These are phyloP conservation scores for Thymus mandschuricus DNA, from an alignment of 257 asterid species.

Conservation along the genomic window DNA sequence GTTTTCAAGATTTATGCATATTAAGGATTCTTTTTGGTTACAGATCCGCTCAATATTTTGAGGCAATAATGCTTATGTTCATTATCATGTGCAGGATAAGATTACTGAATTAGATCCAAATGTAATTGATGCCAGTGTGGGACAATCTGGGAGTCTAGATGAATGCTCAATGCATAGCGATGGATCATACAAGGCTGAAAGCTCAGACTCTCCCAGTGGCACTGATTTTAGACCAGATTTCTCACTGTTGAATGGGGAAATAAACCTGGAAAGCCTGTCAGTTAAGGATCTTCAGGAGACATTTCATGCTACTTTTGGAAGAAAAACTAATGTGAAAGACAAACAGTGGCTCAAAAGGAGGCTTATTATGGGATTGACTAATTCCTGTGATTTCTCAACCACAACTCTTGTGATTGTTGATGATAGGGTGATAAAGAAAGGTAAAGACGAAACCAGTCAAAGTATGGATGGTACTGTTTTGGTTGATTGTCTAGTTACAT, in stretches of 20 bases:
- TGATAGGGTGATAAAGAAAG: slow-evolving; percentile 58
- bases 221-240: slow-evolving; percentile 68
- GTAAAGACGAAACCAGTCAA: slow-evolving; percentile 44
- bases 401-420: slow-evolving; percentile 62
- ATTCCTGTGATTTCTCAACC: slow-evolving; percentile 83
- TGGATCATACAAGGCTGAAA: slow-evolving; percentile 40
- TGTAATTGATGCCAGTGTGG: slow-evolving; percentile 36
- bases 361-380: slow-evolving; percentile 88
- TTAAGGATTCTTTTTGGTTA: no score
- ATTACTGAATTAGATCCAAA: slow-evolving; percentile 32
- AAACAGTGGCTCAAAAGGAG: slow-evolving; percentile 96
- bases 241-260: slow-evolving; percentile 81
- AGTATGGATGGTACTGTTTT: slow-evolving; percentile 37
- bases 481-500: slow-evolving; percentile 50
- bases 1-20: no score
- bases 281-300: slow-evolving; percentile 94
- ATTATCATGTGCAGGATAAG: slow-evolving; percentile 48
- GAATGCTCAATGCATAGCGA: slow-evolving; percentile 43
- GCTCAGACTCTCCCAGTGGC: slow-evolving; percentile 46
- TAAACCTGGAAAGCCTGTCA: slow-evolving; percentile 71
- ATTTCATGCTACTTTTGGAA: slow-evolving; percentile 90
- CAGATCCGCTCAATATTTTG: no score
- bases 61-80: slow-evolving; percentile 9
- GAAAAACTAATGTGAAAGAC: slow-evolving; percentile 95
- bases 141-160: slow-evolving; percentile 41